phyloP scores from a whole-genome alignment of 2,329 filamentous ascomycete species.

The Aspergillus tubingensis region DNA sequence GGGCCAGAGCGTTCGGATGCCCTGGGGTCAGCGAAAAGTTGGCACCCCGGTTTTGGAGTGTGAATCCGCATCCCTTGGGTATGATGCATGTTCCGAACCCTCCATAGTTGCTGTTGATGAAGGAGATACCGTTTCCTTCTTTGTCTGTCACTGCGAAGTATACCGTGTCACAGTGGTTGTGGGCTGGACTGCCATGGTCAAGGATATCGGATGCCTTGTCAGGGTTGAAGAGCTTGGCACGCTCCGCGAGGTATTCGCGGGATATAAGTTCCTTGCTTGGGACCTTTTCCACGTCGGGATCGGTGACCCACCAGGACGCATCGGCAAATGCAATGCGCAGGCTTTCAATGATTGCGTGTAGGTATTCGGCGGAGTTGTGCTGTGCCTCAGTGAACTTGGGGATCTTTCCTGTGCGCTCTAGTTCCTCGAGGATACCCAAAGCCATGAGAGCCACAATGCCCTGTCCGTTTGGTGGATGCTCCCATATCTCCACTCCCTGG shows the following conservation, averaged over 20 bases:
- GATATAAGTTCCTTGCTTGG: slow-evolving; percentile 71
- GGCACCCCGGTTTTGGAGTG: slow-evolving; percentile 86
- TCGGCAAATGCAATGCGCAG: slow-evolving; percentile 90
- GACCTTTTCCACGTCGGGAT: slow-evolving; percentile 71
- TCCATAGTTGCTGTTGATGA: slow-evolving; percentile 94
- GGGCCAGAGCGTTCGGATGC: slow-evolving; percentile 79
- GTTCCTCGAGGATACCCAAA: slow-evolving; percentile 82
- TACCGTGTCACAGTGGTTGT: slow-evolving; percentile 86
- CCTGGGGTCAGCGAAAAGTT: slow-evolving; percentile 72
- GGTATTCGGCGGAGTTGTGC: slow-evolving; percentile 78
- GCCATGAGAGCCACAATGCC: slow-evolving; percentile 95
- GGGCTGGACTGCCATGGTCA: slow-evolving; percentile 77
- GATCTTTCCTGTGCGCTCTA: slow-evolving; percentile 75
- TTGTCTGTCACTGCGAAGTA: slow-evolving; percentile 86
- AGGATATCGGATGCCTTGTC: slow-evolving; percentile 55
- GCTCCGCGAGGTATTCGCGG: slow-evolving; percentile 71
- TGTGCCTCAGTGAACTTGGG: slow-evolving; percentile 68
- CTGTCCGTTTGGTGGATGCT: slow-evolving; percentile 95
- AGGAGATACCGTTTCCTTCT: slow-evolving; percentile 85
- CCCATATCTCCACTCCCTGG: slow-evolving; percentile 77
- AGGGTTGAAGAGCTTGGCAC: slow-evolving; percentile 63
- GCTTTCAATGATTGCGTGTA: slow-evolving; percentile 85
- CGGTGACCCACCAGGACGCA: slow-evolving; percentile 84
- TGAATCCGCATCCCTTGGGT: slow-evolving; percentile 83
- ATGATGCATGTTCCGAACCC: slow-evolving; percentile 86